A percentile compares a stretch with the other conserved stretches of the same genome.
Conservation (phyloP, 2,329 filamentous ascomycete genomes). For the Ascochyta rabiei region DNA sequence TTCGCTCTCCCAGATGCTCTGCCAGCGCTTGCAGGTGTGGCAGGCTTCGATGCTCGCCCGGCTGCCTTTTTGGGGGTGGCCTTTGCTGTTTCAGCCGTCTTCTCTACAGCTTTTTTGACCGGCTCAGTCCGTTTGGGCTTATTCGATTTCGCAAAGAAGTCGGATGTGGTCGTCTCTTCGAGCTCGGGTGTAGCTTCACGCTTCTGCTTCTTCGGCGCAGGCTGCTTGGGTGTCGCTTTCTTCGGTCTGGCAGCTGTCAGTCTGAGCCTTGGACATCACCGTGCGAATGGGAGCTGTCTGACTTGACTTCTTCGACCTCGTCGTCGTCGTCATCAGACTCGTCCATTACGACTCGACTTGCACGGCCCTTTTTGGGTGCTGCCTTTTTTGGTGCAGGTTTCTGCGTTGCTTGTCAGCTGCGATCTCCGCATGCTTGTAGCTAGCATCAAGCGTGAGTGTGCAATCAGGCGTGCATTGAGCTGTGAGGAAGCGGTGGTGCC, state of each 20-base stretch:
- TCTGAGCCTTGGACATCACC: constrained; percentile 10
- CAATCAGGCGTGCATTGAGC: neutral
- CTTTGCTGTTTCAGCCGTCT: constrained; percentile 35
- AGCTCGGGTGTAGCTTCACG: constrained; percentile 56
- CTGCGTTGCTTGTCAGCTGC: constrained; percentile 20
- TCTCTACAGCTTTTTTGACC: constrained; percentile 39
- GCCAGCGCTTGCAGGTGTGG: constrained; percentile 45
- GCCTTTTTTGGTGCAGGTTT: constrained; percentile 46
- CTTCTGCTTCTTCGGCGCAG: constrained; percentile 62
- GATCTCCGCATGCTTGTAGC: neutral
- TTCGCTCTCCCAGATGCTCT: constrained; percentile 49
- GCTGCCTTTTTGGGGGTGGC: constrained; percentile 46
- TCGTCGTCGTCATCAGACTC: constrained; percentile 75
- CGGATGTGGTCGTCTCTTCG: constrained; percentile 65
- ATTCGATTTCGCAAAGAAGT: constrained; percentile 67
- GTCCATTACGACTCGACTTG: constrained; percentile 66
- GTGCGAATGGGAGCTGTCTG: constrained; percentile 4
- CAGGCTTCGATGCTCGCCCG: constrained; percentile 36
- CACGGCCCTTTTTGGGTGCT: constrained; percentile 50
- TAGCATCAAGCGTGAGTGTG: neutral
- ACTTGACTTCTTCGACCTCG: constrained; percentile 51
- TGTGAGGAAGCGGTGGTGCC: too few relatives aligned
- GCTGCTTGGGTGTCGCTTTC: constrained; percentile 61
- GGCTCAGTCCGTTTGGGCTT: constrained; percentile 59
- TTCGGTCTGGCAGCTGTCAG: constrained; percentile 44